A percentile compares a stretch with the other conserved stretches of the same genome.
Conservation (phyloP, 164 flowering plant species). For the Macadamia integrifolia region DNA sequence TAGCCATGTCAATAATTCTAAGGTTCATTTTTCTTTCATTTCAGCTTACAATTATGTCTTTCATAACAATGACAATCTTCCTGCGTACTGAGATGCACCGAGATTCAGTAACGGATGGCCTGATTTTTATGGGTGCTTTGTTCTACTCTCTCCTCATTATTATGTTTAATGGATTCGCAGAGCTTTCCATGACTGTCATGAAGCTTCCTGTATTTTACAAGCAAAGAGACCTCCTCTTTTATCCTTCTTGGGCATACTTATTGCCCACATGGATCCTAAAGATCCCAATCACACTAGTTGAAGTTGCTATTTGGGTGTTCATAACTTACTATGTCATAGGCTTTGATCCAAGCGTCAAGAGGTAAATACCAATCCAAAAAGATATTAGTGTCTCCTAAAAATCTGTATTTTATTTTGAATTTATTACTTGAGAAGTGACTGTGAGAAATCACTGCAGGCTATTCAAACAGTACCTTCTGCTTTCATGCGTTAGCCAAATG, state of each 20-base stretch:
- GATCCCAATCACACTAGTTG: slow-evolving; percentile 38
- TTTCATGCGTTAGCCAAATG: neutral
- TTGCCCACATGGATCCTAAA: slow-evolving; percentile 50
- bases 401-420: neutral
- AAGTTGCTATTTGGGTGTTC: slow-evolving; percentile 38
- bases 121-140: slow-evolving; percentile 35
- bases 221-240: slow-evolving; percentile 47
- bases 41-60: slow-evolving; percentile 33
- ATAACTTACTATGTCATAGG: slow-evolving; percentile 49
- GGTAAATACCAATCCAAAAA: neutral
- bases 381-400: neutral
- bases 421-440: neutral
- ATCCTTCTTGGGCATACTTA: slow-evolving; percentile 53
- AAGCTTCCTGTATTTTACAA: slow-evolving; percentile 55
- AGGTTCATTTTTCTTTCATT: neutral
- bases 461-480: slow-evolving; percentile 2
- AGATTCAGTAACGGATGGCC: slow-evolving; percentile 22
- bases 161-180: slow-evolving; percentile 45
- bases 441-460: neutral
- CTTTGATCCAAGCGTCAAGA: slow-evolving; percentile 37
- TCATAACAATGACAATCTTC: slow-evolving; percentile 35
- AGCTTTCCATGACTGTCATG: slow-evolving; percentile 35
- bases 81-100: slow-evolving; percentile 38
- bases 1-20: neutral
- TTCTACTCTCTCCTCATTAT: slow-evolving; percentile 30